Percentiles rank a stretch among this genome's conserved stretches.
phyloP scores from a whole-genome alignment of 2,329 filamentous ascomycete genomes.

The Colletotrichum higginsianum region DNA sequence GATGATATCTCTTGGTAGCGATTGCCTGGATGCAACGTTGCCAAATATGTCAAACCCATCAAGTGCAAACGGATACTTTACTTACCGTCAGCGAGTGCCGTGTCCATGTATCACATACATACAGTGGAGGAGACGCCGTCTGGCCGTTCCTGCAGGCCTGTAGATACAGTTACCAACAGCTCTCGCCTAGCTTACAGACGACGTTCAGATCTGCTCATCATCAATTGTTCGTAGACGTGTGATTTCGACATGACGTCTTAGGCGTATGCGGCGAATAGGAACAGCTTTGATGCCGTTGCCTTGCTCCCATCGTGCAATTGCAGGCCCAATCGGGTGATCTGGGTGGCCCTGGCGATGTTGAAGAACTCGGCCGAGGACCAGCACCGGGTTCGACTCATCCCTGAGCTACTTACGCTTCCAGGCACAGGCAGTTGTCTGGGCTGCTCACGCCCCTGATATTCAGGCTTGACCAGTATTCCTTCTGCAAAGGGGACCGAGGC shows the following conservation, averaged over 20 bases:
- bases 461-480: constrained; percentile 55
- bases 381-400: constrained; percentile 61
- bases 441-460: constrained; percentile 65
- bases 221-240: constrained; percentile 42
- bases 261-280: constrained; percentile 59
- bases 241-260: neutral
- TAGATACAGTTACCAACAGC: constrained; percentile 66
- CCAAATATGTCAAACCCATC: neutral
- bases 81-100: neutral
- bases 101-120: constrained; percentile 40
- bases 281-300: constrained; percentile 66
- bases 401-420: constrained; percentile 61
- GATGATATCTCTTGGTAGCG: neutral
- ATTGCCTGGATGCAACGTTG: constrained; percentile 34
- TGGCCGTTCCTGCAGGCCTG: constrained; percentile 71
- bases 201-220: constrained; percentile 62
- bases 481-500: constrained; percentile 20
- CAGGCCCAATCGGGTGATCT: constrained; percentile 62
- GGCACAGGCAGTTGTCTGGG: constrained; percentile 68
- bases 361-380: constrained; percentile 66
- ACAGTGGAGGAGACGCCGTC: constrained; percentile 67
- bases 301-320: constrained; percentile 64
- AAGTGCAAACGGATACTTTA: neutral
- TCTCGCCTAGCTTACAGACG: constrained; percentile 59
- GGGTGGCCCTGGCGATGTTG: constrained; percentile 64